Evolutionary conservation across 768 basidiomycete species (phyloP).

Genomic region (Pisolithus tinctorius): DNA sequence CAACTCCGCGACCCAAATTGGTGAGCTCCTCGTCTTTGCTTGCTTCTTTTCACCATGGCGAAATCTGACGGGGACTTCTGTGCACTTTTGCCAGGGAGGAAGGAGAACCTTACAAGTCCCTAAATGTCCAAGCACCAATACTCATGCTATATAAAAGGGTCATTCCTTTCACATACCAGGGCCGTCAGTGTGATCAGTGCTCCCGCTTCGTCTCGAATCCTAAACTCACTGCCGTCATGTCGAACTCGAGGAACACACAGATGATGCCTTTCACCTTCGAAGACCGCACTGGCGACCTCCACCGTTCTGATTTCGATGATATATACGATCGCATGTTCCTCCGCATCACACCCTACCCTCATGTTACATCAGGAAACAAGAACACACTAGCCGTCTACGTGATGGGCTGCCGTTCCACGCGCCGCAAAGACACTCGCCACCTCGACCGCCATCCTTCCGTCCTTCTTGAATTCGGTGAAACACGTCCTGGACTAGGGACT

Average conservation of each 20-base stretch:
- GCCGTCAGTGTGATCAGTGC: neutral
- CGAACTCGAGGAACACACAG: slow-evolving; percentile 13
- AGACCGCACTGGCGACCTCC: slow-evolving; percentile 54
- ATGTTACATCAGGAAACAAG: slow-evolving; percentile 20
- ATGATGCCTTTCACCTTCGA: slow-evolving; percentile 53
- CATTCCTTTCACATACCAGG: slow-evolving; percentile 1
- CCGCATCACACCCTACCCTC: slow-evolving; percentile 48
- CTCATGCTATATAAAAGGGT: slow-evolving; percentile 17
- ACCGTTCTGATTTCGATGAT: slow-evolving; percentile 64
- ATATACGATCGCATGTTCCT: slow-evolving; percentile 73
- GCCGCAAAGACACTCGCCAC: slow-evolving; percentile 49
- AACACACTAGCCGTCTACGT: slow-evolving; percentile 51
- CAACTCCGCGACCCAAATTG: slow-evolving; percentile 26
- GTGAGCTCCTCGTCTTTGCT: slow-evolving; percentile 17
- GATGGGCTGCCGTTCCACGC: slow-evolving; percentile 59
- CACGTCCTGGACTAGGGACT: slow-evolving; percentile 52
- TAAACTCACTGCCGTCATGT: slow-evolving; percentile 12
- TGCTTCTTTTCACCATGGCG: slow-evolving; percentile 20
- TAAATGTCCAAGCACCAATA: slow-evolving; percentile 12
- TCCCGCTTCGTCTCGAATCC: slow-evolving; percentile 2
- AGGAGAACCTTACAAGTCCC: slow-evolving; percentile 10
- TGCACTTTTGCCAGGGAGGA: slow-evolving; percentile 15
- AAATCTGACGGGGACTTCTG: slow-evolving; percentile 15
- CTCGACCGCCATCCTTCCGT: slow-evolving; percentile 47
- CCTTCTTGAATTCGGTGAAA: slow-evolving; percentile 49